These are phyloP conservation scores for Kodamaea arcana DNA, from an alignment of 1,139 yeast genomes.

Conservation along the genomic window DNA sequence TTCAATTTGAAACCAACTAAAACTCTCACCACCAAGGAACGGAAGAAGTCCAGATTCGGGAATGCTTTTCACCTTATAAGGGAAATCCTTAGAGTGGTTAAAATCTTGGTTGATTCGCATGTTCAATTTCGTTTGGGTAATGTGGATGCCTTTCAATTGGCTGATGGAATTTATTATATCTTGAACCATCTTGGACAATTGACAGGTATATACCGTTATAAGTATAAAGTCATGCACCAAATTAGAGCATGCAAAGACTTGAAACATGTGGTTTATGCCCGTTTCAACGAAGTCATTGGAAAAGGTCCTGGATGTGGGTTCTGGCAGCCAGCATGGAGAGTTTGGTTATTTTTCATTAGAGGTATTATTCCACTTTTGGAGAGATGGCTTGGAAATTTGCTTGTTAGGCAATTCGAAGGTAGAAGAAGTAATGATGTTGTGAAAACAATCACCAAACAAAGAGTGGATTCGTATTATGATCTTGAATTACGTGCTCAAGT, in stretches of 20 bases:
- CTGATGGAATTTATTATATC: conserved; percentile 89
- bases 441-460: conserved; percentile 90
- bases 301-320: conserved; percentile 99
- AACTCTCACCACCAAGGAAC: conserved; percentile 91
- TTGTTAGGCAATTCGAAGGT: conserved; percentile 95
- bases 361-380: conserved; percentile 93
- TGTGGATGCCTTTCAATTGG: conserved; percentile 88
- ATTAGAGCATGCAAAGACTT: conserved; percentile 93
- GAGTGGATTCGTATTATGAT: conserved; percentile 93
- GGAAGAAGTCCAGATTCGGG: conserved; percentile 94
- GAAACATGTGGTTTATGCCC: conserved; percentile 83
- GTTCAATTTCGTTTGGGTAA: conserved; percentile 88
- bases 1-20: conserved; percentile 95
- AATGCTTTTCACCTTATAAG: conserved; percentile 92
- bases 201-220: conserved; percentile 94
- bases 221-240: conserved; percentile 97
- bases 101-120: conserved; percentile 88
- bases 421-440: conserved; percentile 89
- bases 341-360: conserved; percentile 88
- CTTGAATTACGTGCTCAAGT: conserved; percentile 91
- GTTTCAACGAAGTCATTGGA: conserved; percentile 78
- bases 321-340: conserved; percentile 99
- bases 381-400: conserved; percentile 88
- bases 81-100: conserved; percentile 77
- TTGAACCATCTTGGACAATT: conserved; percentile 91